These are phyloP conservation scores for Phytophthora brassicae DNA, from an alignment of 352 stramenopile genomes.

Conservation along the genomic window DNA sequence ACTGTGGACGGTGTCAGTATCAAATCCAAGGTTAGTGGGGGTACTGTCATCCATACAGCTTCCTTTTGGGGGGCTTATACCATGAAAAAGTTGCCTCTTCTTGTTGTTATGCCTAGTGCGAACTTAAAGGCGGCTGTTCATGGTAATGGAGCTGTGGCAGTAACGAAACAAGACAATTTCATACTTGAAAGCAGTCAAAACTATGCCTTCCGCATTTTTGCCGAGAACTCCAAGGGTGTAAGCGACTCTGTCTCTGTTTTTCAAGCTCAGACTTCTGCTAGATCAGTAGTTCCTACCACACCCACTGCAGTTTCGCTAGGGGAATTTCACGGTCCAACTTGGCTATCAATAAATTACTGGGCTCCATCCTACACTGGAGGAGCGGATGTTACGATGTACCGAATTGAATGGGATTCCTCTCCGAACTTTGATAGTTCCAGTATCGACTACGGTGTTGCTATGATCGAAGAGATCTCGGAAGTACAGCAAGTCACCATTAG, in stretches of 20 bases:
- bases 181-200: conserved; percentile 57
- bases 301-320: conserved; percentile 79
- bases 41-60: conserved; percentile 81
- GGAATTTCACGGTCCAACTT: conserved; percentile 74
- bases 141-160: conserved; percentile 51
- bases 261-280: conserved; percentile 41
- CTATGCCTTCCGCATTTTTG: conserved; percentile 62
- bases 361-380: conserved; percentile 88
- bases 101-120: conserved; percentile 27
- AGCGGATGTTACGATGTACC: conserved; percentile 88
- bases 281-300: conserved; percentile 67
- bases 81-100: conserved; percentile 48
- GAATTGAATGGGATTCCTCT: conserved; percentile 91
- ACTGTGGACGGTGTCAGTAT: conserved; percentile 60
- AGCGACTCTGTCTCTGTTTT: conserved; percentile 43
- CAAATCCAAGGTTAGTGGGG: conserved; percentile 32
- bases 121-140: conserved; percentile 47
- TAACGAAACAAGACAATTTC: conserved; percentile 52
- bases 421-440: conserved; percentile 81
- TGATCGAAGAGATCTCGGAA: conserved; percentile 88
- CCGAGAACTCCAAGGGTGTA: conserved; percentile 58
- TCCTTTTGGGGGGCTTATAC: conserved; percentile 87
- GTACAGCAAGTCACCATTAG: conserved; percentile 87
- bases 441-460: conserved; percentile 79
- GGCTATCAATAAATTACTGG: conserved; percentile 82